Evolutionary conservation across 768 basidiomycete species (phyloP).

Genomic region (Suillus decipiens): DNA sequence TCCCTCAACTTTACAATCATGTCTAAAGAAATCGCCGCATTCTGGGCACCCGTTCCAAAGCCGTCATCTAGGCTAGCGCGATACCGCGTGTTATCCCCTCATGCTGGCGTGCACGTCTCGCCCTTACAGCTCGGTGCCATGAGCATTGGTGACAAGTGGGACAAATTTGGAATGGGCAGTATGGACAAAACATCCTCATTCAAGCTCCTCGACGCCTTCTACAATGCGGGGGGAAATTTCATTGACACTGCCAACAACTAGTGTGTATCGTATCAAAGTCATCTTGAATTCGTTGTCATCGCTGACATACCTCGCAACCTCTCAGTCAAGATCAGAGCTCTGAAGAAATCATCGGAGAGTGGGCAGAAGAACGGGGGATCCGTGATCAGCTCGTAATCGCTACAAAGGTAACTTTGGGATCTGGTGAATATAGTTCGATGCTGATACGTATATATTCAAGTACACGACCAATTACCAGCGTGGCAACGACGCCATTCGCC

Average conservation of each 20-base stretch:
- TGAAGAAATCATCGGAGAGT: slow-evolving; percentile 50
- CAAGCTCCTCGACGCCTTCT: slow-evolving; percentile 48
- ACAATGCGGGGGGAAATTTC: slow-evolving; percentile 48
- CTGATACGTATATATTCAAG: slow-evolving; percentile 10
- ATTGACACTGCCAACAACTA: slow-evolving; percentile 52
- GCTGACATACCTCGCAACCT: not conserved
- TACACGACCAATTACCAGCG: slow-evolving; percentile 24
- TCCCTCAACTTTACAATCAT: not conserved
- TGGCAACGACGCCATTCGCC: slow-evolving; percentile 16
- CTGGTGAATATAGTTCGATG: not conserved
- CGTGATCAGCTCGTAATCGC: slow-evolving; percentile 49
- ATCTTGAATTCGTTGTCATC: not conserved
- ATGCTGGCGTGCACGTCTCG: slow-evolving; percentile 50
- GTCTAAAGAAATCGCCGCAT: not conserved
- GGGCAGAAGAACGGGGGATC: slow-evolving; percentile 42
- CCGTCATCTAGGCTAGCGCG: slow-evolving; percentile 37
- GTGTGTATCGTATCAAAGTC: slow-evolving; percentile 22
- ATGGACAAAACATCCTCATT: slow-evolving; percentile 46
- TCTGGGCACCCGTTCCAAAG: slow-evolving; percentile 19
- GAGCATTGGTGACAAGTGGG: slow-evolving; percentile 51
- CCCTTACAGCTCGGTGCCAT: slow-evolving; percentile 51
- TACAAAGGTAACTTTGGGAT: slow-evolving; percentile 33
- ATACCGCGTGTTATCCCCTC: slow-evolving; percentile 41
- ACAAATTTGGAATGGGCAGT: slow-evolving; percentile 34
- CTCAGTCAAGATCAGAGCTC: slow-evolving; percentile 40